Percentiles rank a stretch among this genome's conserved stretches.
Evolutionary conservation across 2,329 filamentous ascomycete species (phyloP).

Genomic region (Colletotrichum sp.): DNA sequence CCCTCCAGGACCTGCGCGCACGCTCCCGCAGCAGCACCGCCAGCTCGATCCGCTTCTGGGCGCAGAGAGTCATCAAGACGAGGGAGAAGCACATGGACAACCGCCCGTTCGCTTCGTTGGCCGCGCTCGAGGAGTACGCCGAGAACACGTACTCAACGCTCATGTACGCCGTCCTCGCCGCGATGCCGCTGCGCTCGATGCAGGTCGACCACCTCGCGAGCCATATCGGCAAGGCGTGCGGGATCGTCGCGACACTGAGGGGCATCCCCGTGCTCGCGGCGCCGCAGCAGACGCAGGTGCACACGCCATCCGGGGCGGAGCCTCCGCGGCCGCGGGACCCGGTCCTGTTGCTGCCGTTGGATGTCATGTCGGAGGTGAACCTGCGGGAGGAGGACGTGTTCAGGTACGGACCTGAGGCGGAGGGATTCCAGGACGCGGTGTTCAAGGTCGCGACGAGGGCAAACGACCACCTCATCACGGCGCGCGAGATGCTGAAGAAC

Average conservation of each 20-base stretch:
- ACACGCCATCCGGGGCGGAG: constrained; percentile 42
- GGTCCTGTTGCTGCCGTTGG: constrained; percentile 79
- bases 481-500: constrained; percentile 86
- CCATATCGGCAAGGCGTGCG: constrained; percentile 92
- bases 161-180: constrained; percentile 84
- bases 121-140: constrained; percentile 82
- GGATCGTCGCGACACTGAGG: constrained; percentile 85
- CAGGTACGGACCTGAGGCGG: constrained; percentile 76
- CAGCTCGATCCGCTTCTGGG: constrained; percentile 72
- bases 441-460: constrained; percentile 93
- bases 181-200: constrained; percentile 79
- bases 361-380: constrained; percentile 83
- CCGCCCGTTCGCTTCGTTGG: constrained; percentile 76
- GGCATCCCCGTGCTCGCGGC: constrained; percentile 90
- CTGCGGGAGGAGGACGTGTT: constrained; percentile 91
- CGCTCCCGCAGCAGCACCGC: constrained; percentile 39
- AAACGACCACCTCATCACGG: constrained; percentile 95
- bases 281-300: constrained; percentile 61
- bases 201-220: constrained; percentile 92
- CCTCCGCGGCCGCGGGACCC: constrained; percentile 42
- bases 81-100: constrained; percentile 85
- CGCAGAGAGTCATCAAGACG: constrained; percentile 78
- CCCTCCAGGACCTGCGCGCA: constrained; percentile 66
- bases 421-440: constrained; percentile 85
- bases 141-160: constrained; percentile 95